A percentile compares a stretch with the other conserved stretches of the same genome.
Conservation (phyloP, 257 asterid genomes). For the Euphrasia confusa region DNA sequence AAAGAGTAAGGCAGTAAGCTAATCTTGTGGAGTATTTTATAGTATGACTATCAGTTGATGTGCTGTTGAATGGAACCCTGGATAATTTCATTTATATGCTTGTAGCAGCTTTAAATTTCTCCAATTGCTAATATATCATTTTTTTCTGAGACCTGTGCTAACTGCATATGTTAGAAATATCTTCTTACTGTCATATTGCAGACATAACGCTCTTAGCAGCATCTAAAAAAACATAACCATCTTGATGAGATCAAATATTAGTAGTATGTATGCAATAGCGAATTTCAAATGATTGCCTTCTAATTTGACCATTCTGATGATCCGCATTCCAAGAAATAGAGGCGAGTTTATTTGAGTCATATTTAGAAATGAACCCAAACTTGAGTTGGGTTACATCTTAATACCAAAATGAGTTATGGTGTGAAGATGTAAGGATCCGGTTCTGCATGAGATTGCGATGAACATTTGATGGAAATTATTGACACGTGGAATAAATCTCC, state of each 20-base stretch:
- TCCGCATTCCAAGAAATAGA: constrained; percentile 31
- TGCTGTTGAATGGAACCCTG: constrained; percentile 13
- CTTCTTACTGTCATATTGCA: not conserved
- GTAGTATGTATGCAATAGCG: constrained; percentile 7
- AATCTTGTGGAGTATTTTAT: constrained; percentile 15
- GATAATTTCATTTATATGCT: not conserved
- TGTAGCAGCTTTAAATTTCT: constrained; percentile 18
- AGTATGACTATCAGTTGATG: constrained; percentile 18
- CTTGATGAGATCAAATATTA: constrained; percentile 16
- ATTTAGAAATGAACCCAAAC: constrained; percentile 22
- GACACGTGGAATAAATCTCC: constrained; percentile 17
- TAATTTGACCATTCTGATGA: constrained; percentile 20
- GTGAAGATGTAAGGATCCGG: constrained; percentile 21
- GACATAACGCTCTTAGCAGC: not conserved
- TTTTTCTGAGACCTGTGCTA: constrained; percentile 17
- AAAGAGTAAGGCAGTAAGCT: constrained; percentile 5
- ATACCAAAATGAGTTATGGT: constrained; percentile 24
- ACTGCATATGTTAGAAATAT: constrained; percentile 18
- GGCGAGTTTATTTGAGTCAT: constrained; percentile 23
- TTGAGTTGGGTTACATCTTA: constrained; percentile 25
- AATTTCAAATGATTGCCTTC: constrained; percentile 12
- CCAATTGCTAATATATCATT: constrained; percentile 13
- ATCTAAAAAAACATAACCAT: constrained; percentile 3
- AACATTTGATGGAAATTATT: constrained; percentile 17
- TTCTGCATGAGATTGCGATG: constrained; percentile 25